Conservation (phyloP, 495 filamentous ascomycete species). For the Podospora pseudoanserina region DNA sequence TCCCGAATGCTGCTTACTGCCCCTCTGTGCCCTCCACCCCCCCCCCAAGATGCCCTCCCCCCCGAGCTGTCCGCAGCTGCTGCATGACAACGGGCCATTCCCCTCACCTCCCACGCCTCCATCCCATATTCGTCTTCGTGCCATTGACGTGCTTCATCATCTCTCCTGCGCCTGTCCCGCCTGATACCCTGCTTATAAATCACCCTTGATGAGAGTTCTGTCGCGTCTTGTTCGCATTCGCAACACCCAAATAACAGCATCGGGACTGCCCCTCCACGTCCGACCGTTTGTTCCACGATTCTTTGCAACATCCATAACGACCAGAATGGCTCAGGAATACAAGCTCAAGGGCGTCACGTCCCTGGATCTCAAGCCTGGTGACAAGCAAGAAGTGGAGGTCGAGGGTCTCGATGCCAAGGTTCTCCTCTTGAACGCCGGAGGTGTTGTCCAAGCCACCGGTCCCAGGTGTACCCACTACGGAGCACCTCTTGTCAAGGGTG, state of each 20-base stretch:
- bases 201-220: not conserved
- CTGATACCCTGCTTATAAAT: conserved; percentile 1
- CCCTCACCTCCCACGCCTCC: not conserved
- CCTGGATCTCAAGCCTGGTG: conserved; percentile 66
- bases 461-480: conserved; percentile 92
- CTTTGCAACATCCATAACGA: conserved; percentile 9
- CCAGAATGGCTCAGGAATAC: conserved; percentile 63
- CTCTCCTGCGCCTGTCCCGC: not conserved
- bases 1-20: not conserved
- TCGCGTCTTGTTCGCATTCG: not conserved
- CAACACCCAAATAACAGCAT: not conserved
- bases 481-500: conserved; percentile 78
- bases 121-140: conserved; percentile 4
- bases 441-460: conserved; percentile 71
- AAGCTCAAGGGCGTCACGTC: conserved; percentile 77
- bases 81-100: not conserved
- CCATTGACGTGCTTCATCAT: conserved; percentile 2
- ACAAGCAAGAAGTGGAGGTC: conserved; percentile 86
- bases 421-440: conserved; percentile 71
- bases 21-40: not conserved
- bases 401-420: conserved; percentile 88
- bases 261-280: not conserved
- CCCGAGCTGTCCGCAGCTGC: not conserved
- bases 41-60: not conserved
- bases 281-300: conserved; percentile 9